phyloP scores from a whole-genome alignment of 2,329 filamentous ascomycete species.

The Eutypa lata region DNA sequence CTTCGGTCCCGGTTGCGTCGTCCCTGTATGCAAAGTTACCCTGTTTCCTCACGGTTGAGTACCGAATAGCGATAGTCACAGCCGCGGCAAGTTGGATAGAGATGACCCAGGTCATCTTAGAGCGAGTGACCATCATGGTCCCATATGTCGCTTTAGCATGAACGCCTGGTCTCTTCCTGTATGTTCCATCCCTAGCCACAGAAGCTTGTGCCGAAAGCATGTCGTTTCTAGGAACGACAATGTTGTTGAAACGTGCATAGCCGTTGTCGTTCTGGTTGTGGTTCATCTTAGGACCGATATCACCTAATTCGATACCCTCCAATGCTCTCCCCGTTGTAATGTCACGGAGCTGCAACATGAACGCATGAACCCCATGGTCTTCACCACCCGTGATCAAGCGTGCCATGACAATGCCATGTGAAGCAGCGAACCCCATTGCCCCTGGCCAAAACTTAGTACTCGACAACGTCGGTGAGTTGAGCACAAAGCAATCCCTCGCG shows the following conservation, averaged over 20 bases:
- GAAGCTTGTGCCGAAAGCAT: slow-evolving; percentile 27
- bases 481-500: slow-evolving; percentile 25
- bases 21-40: slow-evolving; percentile 3
- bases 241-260: slow-evolving; percentile 28
- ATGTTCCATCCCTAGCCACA: slow-evolving; percentile 27
- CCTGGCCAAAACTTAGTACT: slow-evolving; percentile 31
- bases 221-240: slow-evolving; percentile 29
- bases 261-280: slow-evolving; percentile 30
- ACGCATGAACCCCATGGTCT: slow-evolving; percentile 27
- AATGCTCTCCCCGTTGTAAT: slow-evolving; percentile 21
- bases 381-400: slow-evolving; percentile 23
- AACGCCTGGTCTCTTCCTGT: slow-evolving; percentile 17
- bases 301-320: slow-evolving; percentile 25
- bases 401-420: slow-evolving; percentile 29
- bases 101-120: slow-evolving; percentile 22
- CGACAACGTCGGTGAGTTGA: slow-evolving; percentile 24
- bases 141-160: slow-evolving; percentile 31
- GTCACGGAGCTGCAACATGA: slow-evolving; percentile 26
- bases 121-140: slow-evolving; percentile 30
- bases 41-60: slow-evolving; percentile 27
- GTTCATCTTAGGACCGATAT: slow-evolving; percentile 24
- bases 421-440: slow-evolving; percentile 22
- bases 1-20: slow-evolving; percentile 9
- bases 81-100: slow-evolving; percentile 29
- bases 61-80: slow-evolving; percentile 31